Percentiles rank a stretch among this genome's conserved stretches.
phyloP scores from a whole-genome alignment of 2,329 filamentous ascomycete species.

The Beauveria australis region DNA sequence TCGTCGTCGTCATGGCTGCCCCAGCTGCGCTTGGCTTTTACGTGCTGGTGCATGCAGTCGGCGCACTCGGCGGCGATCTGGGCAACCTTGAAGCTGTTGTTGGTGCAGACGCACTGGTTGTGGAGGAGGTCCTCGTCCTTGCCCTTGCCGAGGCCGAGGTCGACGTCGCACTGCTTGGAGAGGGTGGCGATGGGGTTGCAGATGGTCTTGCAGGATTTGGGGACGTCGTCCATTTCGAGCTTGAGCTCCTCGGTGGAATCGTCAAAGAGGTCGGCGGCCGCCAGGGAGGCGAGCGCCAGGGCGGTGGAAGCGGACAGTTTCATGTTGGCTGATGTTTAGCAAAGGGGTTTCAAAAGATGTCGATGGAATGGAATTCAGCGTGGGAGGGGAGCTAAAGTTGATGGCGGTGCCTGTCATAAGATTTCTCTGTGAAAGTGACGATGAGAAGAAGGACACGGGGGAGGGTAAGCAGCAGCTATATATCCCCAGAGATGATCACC shows the following conservation, averaged over 20 bases:
- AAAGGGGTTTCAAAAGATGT: too few relatives aligned
- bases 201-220: constrained; percentile 26
- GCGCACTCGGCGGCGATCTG: constrained; percentile 28
- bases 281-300: constrained; percentile 19
- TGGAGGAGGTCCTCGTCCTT: constrained; percentile 28
- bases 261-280: constrained; percentile 20
- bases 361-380: too few relatives aligned
- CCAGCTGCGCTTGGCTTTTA: constrained; percentile 10
- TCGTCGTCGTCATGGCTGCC: constrained; percentile 14
- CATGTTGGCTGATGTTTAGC: constrained; percentile 16
- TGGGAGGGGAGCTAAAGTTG: background rate
- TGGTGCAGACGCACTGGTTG: constrained; percentile 33
- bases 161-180: constrained; percentile 27
- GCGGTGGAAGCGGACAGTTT: constrained; percentile 16
- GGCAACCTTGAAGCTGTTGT: constrained; percentile 31
- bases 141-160: constrained; percentile 22
- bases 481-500: background rate
- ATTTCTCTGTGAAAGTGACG: background rate
- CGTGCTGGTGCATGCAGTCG: constrained; percentile 29
- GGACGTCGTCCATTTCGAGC: constrained; percentile 27
- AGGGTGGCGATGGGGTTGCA: constrained; percentile 29
- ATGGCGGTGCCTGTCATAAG: background rate
- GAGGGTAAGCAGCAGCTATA: constrained; percentile 7
- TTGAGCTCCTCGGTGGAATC: constrained; percentile 25
- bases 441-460: background rate